phyloP scores from a whole-genome alignment of 305 asterid species.

The Ilex paraguariensis region DNA sequence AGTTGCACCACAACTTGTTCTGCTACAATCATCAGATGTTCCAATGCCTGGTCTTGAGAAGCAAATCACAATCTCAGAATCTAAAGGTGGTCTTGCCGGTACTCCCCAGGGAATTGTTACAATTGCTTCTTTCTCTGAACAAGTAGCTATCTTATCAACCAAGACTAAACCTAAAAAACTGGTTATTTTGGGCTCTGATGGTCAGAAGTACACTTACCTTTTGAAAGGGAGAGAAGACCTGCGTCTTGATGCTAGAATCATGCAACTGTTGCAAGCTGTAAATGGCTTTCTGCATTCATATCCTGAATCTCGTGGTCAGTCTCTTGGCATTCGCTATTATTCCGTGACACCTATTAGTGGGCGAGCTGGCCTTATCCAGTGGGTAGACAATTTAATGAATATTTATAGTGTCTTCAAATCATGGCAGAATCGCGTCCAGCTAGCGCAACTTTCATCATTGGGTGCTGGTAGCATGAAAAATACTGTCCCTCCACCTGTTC shows the following conservation, averaged over 20 bases:
- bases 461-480: slow-evolving; percentile 50
- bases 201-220: slow-evolving; percentile 87
- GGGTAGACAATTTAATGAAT: slow-evolving; percentile 94
- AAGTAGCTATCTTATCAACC: slow-evolving; percentile 78
- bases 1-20: slow-evolving; percentile 91
- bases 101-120: slow-evolving; percentile 64
- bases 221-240: slow-evolving; percentile 99
- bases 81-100: slow-evolving; percentile 41
- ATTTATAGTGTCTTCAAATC: slow-evolving; percentile 93
- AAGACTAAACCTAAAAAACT: slow-evolving; percentile 97
- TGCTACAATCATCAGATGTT: slow-evolving; percentile 72
- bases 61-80: slow-evolving; percentile 58
- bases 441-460: slow-evolving; percentile 60
- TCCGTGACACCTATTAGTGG: slow-evolving; percentile 99
- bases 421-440: slow-evolving; percentile 91
- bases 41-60: slow-evolving; percentile 99
- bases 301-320: slow-evolving; percentile 62
- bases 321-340: slow-evolving; percentile 81
- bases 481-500: slow-evolving; percentile 74
- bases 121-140: slow-evolving; percentile 78
- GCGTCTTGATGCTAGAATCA: slow-evolving; percentile 99
- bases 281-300: slow-evolving; percentile 86
- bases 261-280: slow-evolving; percentile 96
- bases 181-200: slow-evolving; percentile 85
- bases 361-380: slow-evolving; percentile 98